Base-by-base conservation (phyloP, 768 basidiomycete species). In the Gloeostereum incarnatum region DNA sequence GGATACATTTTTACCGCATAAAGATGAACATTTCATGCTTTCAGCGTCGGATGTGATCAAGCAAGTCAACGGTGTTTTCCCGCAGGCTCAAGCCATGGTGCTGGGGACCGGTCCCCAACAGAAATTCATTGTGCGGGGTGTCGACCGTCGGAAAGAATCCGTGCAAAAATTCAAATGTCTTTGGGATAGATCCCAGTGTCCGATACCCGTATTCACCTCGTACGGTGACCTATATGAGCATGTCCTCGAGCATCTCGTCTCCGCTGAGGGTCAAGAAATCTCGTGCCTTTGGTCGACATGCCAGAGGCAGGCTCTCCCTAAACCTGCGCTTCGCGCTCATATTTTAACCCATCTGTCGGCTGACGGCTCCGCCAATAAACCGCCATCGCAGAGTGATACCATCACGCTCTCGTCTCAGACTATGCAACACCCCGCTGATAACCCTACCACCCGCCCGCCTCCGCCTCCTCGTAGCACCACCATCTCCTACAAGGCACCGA, bases 1-100 rank as follows among this genome's bases (percentile, higher is more conserved):
- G 45, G 83, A 86, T 42, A 75, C 75, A 1, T 96, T 97, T 49
- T 60, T 71, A 1, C 75, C 78, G 1, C 69, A 66, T 50, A 55
- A 68, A 42, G 72, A 76, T 1, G 66, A 66, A 39, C 65, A 74
- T 41, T 61, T 10, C 26, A 54, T 89, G 31, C 72, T 92, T 2
- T 74, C 79, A 2, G 93, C 96, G 0, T 82, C 88, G 1, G 94
- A 99, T 31, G 87, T 96, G 35, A 97, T 99, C 57, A 93, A 94
- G 59, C 87, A 86, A 45, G 87, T 93, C 44, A 88, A 76, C 35
- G 61, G 75, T 7, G 83, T 92, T 19, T 94, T 91, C 50, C 83
- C 88, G 5, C 73, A 78, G 34, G 90, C 91, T 0, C 76, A 80
- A 47, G 90, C 93, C 1, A 89, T 89, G 78, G 87, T 93, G 16